Base-by-base conservation (phyloP, 1,284 basidiomycete genomes). In the Sanghuangporus sanghuang region DNA sequence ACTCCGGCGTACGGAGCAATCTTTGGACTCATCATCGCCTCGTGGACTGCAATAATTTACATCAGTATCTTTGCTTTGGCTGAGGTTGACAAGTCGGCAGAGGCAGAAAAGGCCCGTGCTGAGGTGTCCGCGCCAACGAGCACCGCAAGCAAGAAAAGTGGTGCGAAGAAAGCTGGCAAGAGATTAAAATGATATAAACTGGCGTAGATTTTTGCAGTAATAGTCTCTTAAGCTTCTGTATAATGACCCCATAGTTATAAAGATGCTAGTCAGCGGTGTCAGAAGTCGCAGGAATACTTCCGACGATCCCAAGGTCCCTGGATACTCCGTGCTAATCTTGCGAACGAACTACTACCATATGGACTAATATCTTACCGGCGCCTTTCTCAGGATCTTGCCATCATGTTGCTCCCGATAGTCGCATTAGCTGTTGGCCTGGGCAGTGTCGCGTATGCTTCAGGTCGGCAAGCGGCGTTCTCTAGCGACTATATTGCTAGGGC, bases 1-100 rank as follows among this genome's bases (percentile, higher is more conserved):
- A 87, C 89, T 0, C 84, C 89, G 4, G 82, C 84, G 14, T 87
- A 85, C 68, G 86, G 86, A 36, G 84, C 87, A 18, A 75, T 92
- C 8, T 68, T 81, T 23, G 93, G 93, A 5, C 88, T 90, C 70
- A 80, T 90, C 64, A 42, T 83, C 5, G 86, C 86, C 4, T 85
- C 87, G 12, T 75, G 90, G 61, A 72, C 68, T 6, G 86, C 86
- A 2, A 78, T 90, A 61, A 74, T 77, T 21, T 72, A 80, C 53
- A 86, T 76, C 68, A 76, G 77, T 9, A 69, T 81, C 18, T 69
- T 73, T 55, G 76, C 78, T 64, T 71, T 85, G 39, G 80, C 80
- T 6, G 73, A 79, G 53, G 78, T 73, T 36, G 69, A 76, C 44
- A 63, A 57, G 27, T 23, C 40, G 35, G 52, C 53, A 12, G 59